Evolutionary conservation across 352 stramenopile species (phyloP), one percentile per base, ranked within the genome.

Genomic region (Phytopythium cucurbitacearum): DNA sequence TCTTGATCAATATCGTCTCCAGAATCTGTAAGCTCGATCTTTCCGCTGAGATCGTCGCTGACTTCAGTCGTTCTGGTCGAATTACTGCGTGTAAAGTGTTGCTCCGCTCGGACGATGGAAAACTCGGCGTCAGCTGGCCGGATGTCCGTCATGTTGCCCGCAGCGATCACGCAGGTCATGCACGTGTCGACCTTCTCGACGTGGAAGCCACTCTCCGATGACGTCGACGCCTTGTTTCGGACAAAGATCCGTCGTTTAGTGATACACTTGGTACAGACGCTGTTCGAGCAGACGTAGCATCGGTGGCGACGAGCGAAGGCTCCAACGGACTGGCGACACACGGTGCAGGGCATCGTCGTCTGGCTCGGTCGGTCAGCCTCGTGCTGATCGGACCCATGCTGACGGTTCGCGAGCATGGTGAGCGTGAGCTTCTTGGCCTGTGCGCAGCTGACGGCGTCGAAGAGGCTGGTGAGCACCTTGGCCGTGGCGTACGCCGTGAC

Each of bases 351-450:
- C 57, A 9, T 63, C 51, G 33, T 65, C 68, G 8, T 60, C 61
- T 9, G 62, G 15, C 5, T 35, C 28, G 11, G 53, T 52, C 6
- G 51, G 35, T 9, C 59, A 2, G 2, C 21, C 21, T 28, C 21
- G 21, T 28, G 21, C 21, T 28, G 21, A 13, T 11, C 42, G 51
- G 16, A 28, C 2, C 21, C 21, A 28, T 28, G 21, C 21, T 46
- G 60, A 11, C 56, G 46, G 33, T 65, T 49, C 15, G 49, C 51
- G 37, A 57, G 56, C 13, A 56, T 54, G 34, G 80, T 11, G 15
- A 80, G 54, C 0, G 70, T 84, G 15, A 82, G 57, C 51, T 79
- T 82, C 61, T 82, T 82, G 51, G 72, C 67, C 44, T 73, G 53
- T 0, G 69, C 63, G 16, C 68, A 73, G 5, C 61, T 57, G 11